A percentile compares a stretch with the other conserved stretches of the same genome.
phyloP scores from a whole-genome alignment of 257 asterid genomes.

The Linderniella brevidens region DNA sequence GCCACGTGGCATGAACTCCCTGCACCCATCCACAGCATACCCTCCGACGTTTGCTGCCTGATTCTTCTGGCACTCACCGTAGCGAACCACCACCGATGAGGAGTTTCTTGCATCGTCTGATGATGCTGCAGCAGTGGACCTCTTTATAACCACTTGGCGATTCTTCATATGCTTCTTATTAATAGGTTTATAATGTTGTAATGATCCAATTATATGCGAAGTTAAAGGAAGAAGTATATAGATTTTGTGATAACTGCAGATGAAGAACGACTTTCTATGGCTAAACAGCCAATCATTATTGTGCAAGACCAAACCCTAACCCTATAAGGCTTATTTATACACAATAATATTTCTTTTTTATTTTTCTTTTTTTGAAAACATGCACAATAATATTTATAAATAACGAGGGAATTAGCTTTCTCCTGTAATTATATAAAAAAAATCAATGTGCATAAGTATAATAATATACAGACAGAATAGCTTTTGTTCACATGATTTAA shows the following conservation, averaged over 20 bases:
- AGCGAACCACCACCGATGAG: too few relatives aligned
- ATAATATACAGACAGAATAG: too few relatives aligned
- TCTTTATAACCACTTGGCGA: slow-evolving; percentile 26
- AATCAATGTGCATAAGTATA: too few relatives aligned
- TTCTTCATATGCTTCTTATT: slow-evolving; percentile 35
- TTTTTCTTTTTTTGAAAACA: too few relatives aligned
- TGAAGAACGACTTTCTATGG: not conserved
- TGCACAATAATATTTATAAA: not conserved
- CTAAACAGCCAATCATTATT: not conserved
- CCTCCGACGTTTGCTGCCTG: slow-evolving; percentile 84
- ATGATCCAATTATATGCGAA: not conserved
- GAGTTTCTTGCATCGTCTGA: slow-evolving; percentile 17
- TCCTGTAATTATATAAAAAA: too few relatives aligned
- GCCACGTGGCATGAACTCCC: slow-evolving; percentile 68
- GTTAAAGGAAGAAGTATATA: slow-evolving; percentile 3
- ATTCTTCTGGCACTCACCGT: slow-evolving; percentile 79
- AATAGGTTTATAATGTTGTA: not conserved
- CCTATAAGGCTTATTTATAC: slow-evolving; percentile 42
- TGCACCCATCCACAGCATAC: slow-evolving; percentile 82
- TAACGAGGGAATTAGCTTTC: too few relatives aligned
- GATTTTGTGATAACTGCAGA: slow-evolving; percentile 4
- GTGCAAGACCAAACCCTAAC: slow-evolving; percentile 38
- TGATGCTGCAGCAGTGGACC: slow-evolving; percentile 13
- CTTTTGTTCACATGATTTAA: too few relatives aligned
- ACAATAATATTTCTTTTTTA: too few relatives aligned